Base-by-base conservation (phyloP, 805 yeast species). In the Lipomyces sp. region DNA sequence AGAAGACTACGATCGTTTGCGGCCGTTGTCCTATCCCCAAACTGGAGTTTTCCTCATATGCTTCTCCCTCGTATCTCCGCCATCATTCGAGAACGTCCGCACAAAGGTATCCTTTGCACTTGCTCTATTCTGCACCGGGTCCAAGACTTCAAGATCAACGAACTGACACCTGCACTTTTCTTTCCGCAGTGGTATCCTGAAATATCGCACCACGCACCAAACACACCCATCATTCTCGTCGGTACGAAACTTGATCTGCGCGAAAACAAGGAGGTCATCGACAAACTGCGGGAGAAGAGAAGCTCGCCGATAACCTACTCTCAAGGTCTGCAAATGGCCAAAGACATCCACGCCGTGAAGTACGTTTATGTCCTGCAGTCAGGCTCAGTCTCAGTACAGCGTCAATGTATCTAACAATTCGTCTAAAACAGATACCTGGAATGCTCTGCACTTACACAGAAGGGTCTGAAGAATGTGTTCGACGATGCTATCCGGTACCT, bases 11-110 rank as follows among this genome's bases (percentile, higher is more conserved):
- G 96, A 89, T 67, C 75, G 95, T 54, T 75, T 88, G 63, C 76
- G 96, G 68, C 96, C 96, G 2, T 73, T 89, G 55, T 84, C 93
- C 7, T 89, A 89, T 64, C 95, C 96, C 2, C 95, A 89, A 65
- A 88, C 96, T 0, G 95, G 87, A 62, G 84, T 89, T 32, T 89
- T 89, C 64, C 70, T 89, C 46, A 79, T 86, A 52, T 89, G 96
- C 69, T 89, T 88, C 68, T 85, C 95, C 4, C 81, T 89, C 5
- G 83, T 84, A 38, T 84, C 82, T 61, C 95, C 90, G 29, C 77
- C 84, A 26, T 83, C 93, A 16, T 87, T 84, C 67, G 81, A 80
- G 55, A 87, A 89, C 67, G 87, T 89, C 51, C 80, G 79, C 61
- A 81, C 82, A 57, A 88, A 88, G 47, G 60, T 55, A 23, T 13